Evolutionary conservation across 331 rosid genomes (phyloP), one percentile per base, ranked within the genome.

Genomic region (Acacia pycnantha): DNA sequence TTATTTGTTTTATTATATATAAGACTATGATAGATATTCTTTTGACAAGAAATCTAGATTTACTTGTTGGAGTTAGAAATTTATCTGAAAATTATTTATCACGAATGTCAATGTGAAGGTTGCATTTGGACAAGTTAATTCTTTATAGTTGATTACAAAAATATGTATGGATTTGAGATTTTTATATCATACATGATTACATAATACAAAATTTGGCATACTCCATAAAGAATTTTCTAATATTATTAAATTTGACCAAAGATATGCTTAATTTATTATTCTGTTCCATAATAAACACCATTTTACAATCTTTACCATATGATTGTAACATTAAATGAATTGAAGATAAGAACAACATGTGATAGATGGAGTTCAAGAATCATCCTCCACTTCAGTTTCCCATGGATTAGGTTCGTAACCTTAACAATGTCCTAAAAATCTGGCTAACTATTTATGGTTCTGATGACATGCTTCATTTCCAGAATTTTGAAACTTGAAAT

Each of bases 111-210:
- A 33, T n/a, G 33, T 54, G 71, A 76, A 9, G 53, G 53, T 68
- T 64, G 69, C 84, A 67, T 82, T 56, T 21, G 53, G 22, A 54
- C 69, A 46, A 67, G 50, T 31, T 37, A 33, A 43, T 68, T 82
- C 51, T 43, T 22, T 72, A 21, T 44, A 46, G 61, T 19, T n/a
- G 70, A 22, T 47, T 41, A 26, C 21, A 67, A 74, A 27, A 27
- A 16, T n/a, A 27, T 26, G 35, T 58, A 29, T 21, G 71, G 35
- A 43, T 58, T 70, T 61, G 56, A 77, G 24, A 41, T 75, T 76
- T 77, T 27, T 47, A 58, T 69, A 71, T 43, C 43, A 41, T 16
- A n/a, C 14, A 44, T 77, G 35, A 82, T 22, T 31, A 29, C 58
- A 46, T 58, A 31, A 69, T 59, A 35, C 65, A 76, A 81, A 53